A percentile compares a stretch with the other conserved stretches of the same genome.
Evolutionary conservation across 192 early-diverging fungal genomes (phyloP).

Genomic region (Umbelopsis sp.): DNA sequence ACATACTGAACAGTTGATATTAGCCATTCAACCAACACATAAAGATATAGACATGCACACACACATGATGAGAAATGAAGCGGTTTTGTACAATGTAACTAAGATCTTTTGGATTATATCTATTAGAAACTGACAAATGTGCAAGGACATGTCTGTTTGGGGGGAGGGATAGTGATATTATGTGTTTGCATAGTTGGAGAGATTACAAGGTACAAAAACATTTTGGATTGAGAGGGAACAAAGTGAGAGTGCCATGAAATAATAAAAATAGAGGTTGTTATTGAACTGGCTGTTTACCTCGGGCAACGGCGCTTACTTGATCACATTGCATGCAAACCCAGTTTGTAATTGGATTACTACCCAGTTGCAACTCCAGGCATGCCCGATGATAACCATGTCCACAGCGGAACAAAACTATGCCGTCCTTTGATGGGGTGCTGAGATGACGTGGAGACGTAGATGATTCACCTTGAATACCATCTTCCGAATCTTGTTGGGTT

Average conservation of each 20-base stretch:
- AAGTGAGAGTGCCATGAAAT: too few species aligned
- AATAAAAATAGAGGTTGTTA: neutral
- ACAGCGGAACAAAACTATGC: conserved; percentile 51
- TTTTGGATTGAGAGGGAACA: neutral
- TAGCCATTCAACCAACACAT: too few species aligned
- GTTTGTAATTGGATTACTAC: neutral
- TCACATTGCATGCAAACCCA: conserved; percentile 5
- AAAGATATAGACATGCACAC: too few species aligned
- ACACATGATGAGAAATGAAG: too few species aligned
- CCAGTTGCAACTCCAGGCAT: conserved; percentile 41
- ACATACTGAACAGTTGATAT: too few species aligned
- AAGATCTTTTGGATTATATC: neutral
- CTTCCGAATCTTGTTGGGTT: neutral
- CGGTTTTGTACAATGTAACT: too few species aligned
- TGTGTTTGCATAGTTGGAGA: neutral
- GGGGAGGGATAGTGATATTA: neutral
- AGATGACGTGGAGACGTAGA: neutral
- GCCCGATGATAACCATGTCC: conserved; percentile 58
- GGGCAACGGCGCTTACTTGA: neutral
- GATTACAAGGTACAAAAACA: neutral
- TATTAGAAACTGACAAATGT: neutral
- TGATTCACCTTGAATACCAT: neutral
- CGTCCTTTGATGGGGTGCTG: conserved; percentile 1
- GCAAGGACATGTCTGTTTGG: neutral
- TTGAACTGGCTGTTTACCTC: neutral